Percentiles rank a stretch among this genome's conserved stretches.
Conservation (phyloP, 768 basidiomycete species). For the Arthromyces matolae region DNA sequence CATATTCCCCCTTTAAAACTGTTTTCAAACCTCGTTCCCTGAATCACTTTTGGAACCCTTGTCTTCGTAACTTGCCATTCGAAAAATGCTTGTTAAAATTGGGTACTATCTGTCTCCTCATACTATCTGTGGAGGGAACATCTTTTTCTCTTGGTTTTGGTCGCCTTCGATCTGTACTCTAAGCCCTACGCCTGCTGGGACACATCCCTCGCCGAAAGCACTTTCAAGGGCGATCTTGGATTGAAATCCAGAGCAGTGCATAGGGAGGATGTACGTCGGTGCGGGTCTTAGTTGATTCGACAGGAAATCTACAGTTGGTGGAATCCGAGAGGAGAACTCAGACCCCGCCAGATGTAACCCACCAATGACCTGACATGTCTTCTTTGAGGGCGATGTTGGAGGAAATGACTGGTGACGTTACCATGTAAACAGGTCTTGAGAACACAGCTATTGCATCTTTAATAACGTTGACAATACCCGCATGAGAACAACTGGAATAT, state of each 20-base stretch:
- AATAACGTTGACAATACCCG: slow-evolving; percentile 82
- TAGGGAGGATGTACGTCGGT: slow-evolving; percentile 70
- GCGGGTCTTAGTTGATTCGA: slow-evolving; percentile 55
- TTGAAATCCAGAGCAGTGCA: slow-evolving; percentile 85
- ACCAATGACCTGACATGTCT: slow-evolving; percentile 56
- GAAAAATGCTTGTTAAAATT: too few species aligned
- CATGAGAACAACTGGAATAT: slow-evolving; percentile 51
- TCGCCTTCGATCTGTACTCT: slow-evolving; percentile 56
- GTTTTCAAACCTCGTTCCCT: too few species aligned
- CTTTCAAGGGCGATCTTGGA: slow-evolving; percentile 66
- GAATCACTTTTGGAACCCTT: too few species aligned
- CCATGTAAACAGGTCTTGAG: slow-evolving; percentile 74
- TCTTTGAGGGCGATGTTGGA: background rate
- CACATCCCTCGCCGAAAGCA: slow-evolving; percentile 70
- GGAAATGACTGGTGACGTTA: slow-evolving; percentile 20
- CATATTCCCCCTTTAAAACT: background rate
- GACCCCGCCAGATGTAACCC: slow-evolving; percentile 81
- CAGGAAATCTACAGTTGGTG: slow-evolving; percentile 69
- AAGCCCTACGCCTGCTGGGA: slow-evolving; percentile 74
- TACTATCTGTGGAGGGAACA: slow-evolving; percentile 37
- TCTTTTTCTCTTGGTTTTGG: slow-evolving; percentile 34
- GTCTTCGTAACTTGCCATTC: too few species aligned
- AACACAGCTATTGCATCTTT: slow-evolving; percentile 63
- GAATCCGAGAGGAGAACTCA: slow-evolving; percentile 59
- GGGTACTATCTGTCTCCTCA: too few species aligned